phyloP scores from a whole-genome alignment of 2,329 filamentous ascomycete genomes.

The Botrytis deweyae region DNA sequence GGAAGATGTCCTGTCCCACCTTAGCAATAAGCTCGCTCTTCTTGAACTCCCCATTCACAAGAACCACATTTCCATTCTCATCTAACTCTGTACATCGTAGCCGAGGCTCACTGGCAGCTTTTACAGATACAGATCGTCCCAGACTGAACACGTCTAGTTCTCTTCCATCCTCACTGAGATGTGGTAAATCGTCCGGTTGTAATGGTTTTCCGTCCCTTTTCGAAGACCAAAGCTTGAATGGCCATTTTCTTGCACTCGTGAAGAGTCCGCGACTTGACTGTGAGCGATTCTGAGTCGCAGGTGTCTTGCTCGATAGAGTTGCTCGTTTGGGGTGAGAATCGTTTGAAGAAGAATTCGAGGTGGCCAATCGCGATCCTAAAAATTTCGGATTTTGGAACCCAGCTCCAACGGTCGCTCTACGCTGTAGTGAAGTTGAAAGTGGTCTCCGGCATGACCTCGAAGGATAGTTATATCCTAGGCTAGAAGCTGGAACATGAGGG shows the following conservation, averaged over 20 bases:
- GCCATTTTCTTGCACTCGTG: conserved; percentile 30
- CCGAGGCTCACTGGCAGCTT: conserved; percentile 79
- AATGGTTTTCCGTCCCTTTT: conserved; percentile 40
- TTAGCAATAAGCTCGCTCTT: conserved; percentile 97
- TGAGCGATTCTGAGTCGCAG: conserved; percentile 22
- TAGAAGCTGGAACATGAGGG: conserved; percentile 23
- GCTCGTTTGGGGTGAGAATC: conserved; percentile 15
- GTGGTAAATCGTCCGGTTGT: conserved; percentile 59
- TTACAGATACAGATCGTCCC: conserved; percentile 68
- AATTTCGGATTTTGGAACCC: conserved; percentile 35
- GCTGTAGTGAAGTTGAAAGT: conserved; percentile 29
- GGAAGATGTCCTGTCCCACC: conserved; percentile 47
- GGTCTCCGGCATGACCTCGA: conserved; percentile 27
- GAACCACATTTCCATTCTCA: conserved; percentile 83
- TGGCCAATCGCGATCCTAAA: conserved; percentile 28
- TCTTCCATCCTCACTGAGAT: conserved; percentile 53
- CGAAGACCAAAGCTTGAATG: conserved; percentile 32
- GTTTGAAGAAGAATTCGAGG: conserved; percentile 11
- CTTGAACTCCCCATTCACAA: conserved; percentile 94
- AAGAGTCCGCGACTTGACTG: conserved; percentile 28
- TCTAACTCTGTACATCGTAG: conserved; percentile 94
- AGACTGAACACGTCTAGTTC: conserved; percentile 65
- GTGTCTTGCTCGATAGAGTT: conserved; percentile 17
- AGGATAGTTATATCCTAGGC: conserved; percentile 1
- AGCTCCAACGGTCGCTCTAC: conserved; percentile 29